Conservation (phyloP, 2,329 filamentous ascomycete species). For the Gaeumannomyces tritici region DNA sequence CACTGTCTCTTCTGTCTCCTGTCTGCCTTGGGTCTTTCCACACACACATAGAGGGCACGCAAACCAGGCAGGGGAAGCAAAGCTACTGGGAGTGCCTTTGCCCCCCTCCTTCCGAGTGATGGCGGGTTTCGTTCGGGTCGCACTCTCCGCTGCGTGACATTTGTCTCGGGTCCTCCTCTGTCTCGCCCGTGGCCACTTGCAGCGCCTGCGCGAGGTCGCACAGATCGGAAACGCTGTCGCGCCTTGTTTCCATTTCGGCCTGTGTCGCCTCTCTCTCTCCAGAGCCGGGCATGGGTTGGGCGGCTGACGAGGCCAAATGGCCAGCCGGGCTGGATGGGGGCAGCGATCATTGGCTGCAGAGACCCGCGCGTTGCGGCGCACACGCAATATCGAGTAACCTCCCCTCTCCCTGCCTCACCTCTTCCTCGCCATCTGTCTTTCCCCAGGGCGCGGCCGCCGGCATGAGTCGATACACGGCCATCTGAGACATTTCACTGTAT, state of each 20-base stretch:
- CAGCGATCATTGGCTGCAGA: neutral
- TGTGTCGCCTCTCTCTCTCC: neutral
- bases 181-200: neutral
- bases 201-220: neutral
- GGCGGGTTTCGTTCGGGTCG: neutral
- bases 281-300: neutral
- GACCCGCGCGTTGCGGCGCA: neutral
- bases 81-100: no score
- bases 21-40: no score
- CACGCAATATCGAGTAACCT: neutral
- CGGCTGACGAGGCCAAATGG: no score
- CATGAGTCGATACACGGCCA: neutral
- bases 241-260: neutral
- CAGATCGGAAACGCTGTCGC: neutral
- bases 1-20: no score
- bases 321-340: no score
- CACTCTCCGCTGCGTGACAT: neutral
- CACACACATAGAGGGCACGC: no score
- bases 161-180: neutral
- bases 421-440: neutral
- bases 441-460: no score
- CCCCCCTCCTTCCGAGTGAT: no score
- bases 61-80: no score
- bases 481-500: neutral
- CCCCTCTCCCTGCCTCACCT: neutral